Evolutionary conservation across 129 eudicot species (phyloP).

Genomic region (Lonicera japonica): DNA sequence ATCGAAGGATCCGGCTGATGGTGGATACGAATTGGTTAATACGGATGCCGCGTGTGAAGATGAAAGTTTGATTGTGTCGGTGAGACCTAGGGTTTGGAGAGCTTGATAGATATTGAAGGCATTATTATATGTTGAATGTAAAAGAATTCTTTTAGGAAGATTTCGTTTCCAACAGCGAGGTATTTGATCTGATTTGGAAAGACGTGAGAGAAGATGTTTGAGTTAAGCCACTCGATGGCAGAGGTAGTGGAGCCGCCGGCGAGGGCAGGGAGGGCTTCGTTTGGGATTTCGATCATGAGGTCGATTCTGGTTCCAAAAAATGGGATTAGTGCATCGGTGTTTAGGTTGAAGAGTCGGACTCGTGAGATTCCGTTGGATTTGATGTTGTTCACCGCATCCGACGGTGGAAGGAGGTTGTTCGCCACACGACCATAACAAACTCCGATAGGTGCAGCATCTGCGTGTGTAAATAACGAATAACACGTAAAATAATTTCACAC

Average conservation of each 20-base stretch:
- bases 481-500: no score
- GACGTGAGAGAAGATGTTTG: constrained; percentile 43
- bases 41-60: constrained; percentile 55
- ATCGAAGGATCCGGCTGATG: constrained; percentile 49
- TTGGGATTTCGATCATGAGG: constrained; percentile 70
- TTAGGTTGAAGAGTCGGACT: constrained; percentile 56
- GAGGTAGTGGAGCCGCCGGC: constrained; percentile 30
- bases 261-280: constrained; percentile 52
- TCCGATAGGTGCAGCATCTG: constrained; percentile 62
- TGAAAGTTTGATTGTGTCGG: constrained; percentile 45
- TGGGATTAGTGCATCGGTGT: constrained; percentile 40
- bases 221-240: constrained; percentile 49
- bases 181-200: constrained; percentile 44
- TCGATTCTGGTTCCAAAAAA: constrained; percentile 53
- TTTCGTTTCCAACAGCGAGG: constrained; percentile 70
- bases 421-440: constrained; percentile 68
- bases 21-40: constrained; percentile 57
- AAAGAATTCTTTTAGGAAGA: constrained; percentile 46
- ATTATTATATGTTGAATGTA: constrained; percentile 36
- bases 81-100: constrained; percentile 43
- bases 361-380: constrained; percentile 50
- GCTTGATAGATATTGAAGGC: constrained; percentile 62
- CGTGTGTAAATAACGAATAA: no score
- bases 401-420: constrained; percentile 58
- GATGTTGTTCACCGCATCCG: constrained; percentile 38